These are phyloP conservation scores for slime mould (Dictyostelium discoideum) DNA, from an alignment of 78 protist genomes.

Conservation along the genomic window dicty_2.7 NC_007091.3:3274501-3275000, in stretches of 20 bases:
- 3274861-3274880: neutral
- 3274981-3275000: neutral
- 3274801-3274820: neutral
- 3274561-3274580: slow-evolving; percentile 4
- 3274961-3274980: neutral
- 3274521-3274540: slow-evolving; percentile 30
- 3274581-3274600: neutral
- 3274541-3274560: slow-evolving; percentile 15
- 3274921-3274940: neutral
- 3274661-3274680: slow-evolving; percentile 25
- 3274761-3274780: neutral
- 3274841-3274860: neutral
- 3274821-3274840: neutral
- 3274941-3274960: slow-evolving; percentile 1
- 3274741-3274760: neutral
- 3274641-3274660: neutral
- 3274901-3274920: neutral
- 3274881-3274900: neutral
- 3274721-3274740: neutral
- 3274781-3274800: neutral
- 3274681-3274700: slow-evolving; percentile 16
- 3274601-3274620: too few relatives aligned
- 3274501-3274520: slow-evolving; percentile 2
- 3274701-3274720: neutral
- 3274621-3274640: neutral